Evolutionary conservation across 2,329 filamentous ascomycete species (phyloP), one percentile per base, ranked within the genome.

Genomic region (Sporothrix sp.): DNA sequence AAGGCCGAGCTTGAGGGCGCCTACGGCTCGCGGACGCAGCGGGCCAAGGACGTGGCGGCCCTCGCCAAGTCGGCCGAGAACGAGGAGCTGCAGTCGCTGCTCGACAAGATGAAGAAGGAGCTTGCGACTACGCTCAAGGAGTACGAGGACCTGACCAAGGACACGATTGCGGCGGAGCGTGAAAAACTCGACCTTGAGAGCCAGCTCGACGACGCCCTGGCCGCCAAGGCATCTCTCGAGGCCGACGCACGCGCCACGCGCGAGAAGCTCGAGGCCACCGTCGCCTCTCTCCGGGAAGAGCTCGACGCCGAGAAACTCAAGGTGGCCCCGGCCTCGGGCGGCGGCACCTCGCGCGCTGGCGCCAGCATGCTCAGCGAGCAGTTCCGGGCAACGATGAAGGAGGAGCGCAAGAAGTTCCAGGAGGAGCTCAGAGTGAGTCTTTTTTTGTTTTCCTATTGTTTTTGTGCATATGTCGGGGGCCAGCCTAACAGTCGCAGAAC

Each of bases 1-100:
- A 74, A 76, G 59, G 78, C 78, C 16, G 78, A 82, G 63, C 71
- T 82, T 27, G 78, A 82, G 56, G 76, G 76, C 51, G 78, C 78
- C 23, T 80, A 81, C 60, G 78, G 78, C 52, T 73, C 74, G 52
- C 73, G 77, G 53, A 72, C 75, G 52, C 72, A 81, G 64, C 75
- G 78, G 20, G 77, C 78, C 18, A 73, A 74, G 11, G 76, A 80
- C 56, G 72, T 74, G 18, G 78, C 78, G 1, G 74, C 74, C 40
- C 66, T 70, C 42, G 62, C 74, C 57, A 75, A 77, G 63, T 70
- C 65, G 51, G 68, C 66, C n/a, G 71, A 76, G 59, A 64, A 71
- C 38, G 58, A 64, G 50, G 69, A 71, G 58, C 66, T 78, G 37
- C 64, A 71, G 56, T 60, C 63, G 20, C 71, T 78, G 57, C 66